Evolutionary conservation across 495 filamentous ascomycete genomes (phyloP).

Genomic region (Astrothelium macrocarpum): DNA sequence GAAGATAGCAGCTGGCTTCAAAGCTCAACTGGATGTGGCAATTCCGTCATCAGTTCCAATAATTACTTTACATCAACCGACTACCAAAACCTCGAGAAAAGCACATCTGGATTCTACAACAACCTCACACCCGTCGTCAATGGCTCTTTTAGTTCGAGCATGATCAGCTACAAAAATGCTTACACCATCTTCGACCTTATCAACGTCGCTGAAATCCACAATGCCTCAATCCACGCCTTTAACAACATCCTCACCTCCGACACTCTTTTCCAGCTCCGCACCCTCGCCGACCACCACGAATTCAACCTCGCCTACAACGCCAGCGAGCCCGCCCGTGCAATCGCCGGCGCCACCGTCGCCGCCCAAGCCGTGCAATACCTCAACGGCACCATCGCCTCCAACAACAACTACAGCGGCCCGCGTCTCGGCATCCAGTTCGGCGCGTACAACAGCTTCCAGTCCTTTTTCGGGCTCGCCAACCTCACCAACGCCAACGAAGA

Average conservation of each 20-base stretch:
- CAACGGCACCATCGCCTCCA: conserved; percentile 37
- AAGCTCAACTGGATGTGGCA: conserved; percentile 47
- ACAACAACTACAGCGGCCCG: conserved; percentile 27
- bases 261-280: conserved; percentile 48
- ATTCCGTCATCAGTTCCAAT: conserved; percentile 58
- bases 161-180: conserved; percentile 59
- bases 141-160: conserved; percentile 40
- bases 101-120: conserved; percentile 56
- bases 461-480: conserved; percentile 61
- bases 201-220: conserved; percentile 65
- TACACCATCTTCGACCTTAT: conserved; percentile 69
- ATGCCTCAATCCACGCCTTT: conserved; percentile 45
- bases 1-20: conserved; percentile 53
- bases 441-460: conserved; percentile 58
- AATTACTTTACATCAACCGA: conserved; percentile 56
- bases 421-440: conserved; percentile 62
- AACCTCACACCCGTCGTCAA: conserved; percentile 52
- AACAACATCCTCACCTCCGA: conserved; percentile 40
- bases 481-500: conserved; percentile 46
- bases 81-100: conserved; percentile 43
- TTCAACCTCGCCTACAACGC: conserved; percentile 54
- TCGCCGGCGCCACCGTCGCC: conserved; percentile 57
- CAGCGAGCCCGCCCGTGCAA: conserved; percentile 47
- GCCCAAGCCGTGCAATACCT: conserved; percentile 51
- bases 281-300: conserved; percentile 57